Percentiles rank a stretch among this genome's conserved stretches.
Conservation (phyloP, 1,284 basidiomycete genomes). For the Bjerkandera adusta region DNA sequence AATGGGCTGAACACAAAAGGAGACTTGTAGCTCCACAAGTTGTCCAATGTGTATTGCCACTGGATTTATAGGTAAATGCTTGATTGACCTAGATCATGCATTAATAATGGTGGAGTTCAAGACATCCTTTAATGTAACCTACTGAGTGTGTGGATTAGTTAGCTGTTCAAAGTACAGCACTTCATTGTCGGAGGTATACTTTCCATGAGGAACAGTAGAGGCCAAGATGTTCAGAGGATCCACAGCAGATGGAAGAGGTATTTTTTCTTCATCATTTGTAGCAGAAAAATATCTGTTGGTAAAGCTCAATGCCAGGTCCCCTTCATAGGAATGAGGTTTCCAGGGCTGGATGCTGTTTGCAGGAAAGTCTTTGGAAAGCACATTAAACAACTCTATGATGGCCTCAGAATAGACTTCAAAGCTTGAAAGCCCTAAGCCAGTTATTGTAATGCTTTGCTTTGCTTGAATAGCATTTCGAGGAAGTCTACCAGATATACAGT, state of each 20-base stretch:
- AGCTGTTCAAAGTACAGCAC: conserved; percentile 1
- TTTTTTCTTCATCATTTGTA: not conserved
- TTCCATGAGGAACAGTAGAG: not conserved
- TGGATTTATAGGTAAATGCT: not conserved
- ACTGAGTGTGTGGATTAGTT: not conserved
- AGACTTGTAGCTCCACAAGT: not conserved
- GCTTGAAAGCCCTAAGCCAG: not conserved
- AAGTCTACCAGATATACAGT: not conserved
- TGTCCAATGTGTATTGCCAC: not conserved
- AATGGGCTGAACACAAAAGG: not conserved
- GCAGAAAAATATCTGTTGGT: not conserved
- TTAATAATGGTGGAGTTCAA: not conserved
- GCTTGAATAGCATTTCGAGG: not conserved
- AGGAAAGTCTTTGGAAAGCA: not conserved
- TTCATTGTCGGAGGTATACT: not conserved
- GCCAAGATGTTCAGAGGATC: not conserved
- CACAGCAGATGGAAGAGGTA: not conserved
- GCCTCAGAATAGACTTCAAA: not conserved
- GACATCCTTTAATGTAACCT: not conserved
- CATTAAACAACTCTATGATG: not conserved
- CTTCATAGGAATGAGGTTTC: not conserved
- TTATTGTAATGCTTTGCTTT: not conserved
- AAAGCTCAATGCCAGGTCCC: not conserved
- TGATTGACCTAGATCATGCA: not conserved
- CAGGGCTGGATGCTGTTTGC: not conserved